Percentiles rank a stretch among this genome's conserved stretches.
Evolutionary conservation across 768 basidiomycete genomes (phyloP).

Genomic region (Agaricus subrufescens): DNA sequence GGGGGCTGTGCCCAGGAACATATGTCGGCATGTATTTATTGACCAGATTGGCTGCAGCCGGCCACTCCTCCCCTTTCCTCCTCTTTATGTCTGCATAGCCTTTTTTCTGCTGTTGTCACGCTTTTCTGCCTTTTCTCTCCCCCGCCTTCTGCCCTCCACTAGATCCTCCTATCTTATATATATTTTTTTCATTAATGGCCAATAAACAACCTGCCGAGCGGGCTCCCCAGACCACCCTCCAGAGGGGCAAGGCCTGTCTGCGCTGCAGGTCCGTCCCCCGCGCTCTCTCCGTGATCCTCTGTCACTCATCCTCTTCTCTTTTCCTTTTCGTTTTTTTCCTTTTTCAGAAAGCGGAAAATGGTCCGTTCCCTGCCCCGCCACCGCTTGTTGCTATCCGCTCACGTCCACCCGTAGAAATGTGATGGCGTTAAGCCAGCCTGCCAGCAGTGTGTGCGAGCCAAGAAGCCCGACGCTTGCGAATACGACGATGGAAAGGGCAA

Average conservation of each 20-base stretch:
- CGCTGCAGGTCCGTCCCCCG: conserved; percentile 54
- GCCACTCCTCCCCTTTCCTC: conserved; percentile 6
- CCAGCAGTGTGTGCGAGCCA: conserved; percentile 73
- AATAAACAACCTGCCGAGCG: conserved; percentile 38
- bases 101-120: conserved; percentile 9
- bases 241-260: conserved; percentile 68
- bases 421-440: conserved; percentile 76
- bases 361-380: conserved; percentile 23
- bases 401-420: conserved; percentile 50
- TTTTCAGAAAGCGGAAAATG: conserved; percentile 65
- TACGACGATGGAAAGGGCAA: conserved; percentile 86
- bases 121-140: not conserved
- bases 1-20: conserved; percentile 11
- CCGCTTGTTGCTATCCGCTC: conserved; percentile 2
- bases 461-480: conserved; percentile 70
- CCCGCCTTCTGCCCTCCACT: conserved; percentile 12
- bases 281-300: not conserved
- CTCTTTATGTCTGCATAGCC: conserved; percentile 17
- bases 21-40: conserved; percentile 11
- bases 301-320: conserved; percentile 7
- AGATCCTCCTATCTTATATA: conserved; percentile 5
- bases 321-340: conserved; percentile 6
- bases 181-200: conserved; percentile 30
- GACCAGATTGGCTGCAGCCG: conserved; percentile 1
- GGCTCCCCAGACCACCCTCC: conserved; percentile 39